These are phyloP conservation scores for Ogataea paraovalis DNA, from an alignment of 805 yeast genomes.

Conservation along the genomic window DNA sequence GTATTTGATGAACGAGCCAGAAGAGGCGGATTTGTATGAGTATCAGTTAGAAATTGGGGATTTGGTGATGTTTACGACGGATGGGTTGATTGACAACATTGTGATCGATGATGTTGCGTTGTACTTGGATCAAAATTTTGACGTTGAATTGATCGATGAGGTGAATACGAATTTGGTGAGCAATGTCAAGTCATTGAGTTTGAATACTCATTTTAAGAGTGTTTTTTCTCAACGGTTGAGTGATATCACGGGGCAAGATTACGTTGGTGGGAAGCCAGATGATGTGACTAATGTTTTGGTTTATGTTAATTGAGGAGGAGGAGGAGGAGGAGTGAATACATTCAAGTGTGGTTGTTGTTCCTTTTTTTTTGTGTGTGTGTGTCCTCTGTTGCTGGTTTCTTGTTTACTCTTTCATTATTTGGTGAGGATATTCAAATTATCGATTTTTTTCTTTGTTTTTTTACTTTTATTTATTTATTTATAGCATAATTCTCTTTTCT, in stretches of 20 bases:
- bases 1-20: conserved; percentile 69
- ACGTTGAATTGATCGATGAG: conserved; percentile 35
- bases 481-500: too few species aligned
- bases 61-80: conserved; percentile 82
- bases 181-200: conserved; percentile 64
- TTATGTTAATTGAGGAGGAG: conserved; percentile 48
- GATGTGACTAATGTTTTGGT: conserved; percentile 84
- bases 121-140: conserved; percentile 55
- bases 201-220: conserved; percentile 71
- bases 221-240: conserved; percentile 81
- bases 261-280: conserved; percentile 92
- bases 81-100: conserved; percentile 89
- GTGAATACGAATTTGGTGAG: conserved; percentile 55
- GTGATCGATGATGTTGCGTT: conserved; percentile 66
- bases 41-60: conserved; percentile 71
- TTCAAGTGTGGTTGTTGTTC: neutral
- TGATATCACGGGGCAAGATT: conserved; percentile 59
- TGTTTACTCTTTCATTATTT: neutral
- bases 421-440: neutral
- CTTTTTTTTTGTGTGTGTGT: neutral
- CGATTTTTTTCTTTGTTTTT: neutral
- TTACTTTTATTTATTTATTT: too few species aligned
- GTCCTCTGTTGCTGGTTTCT: neutral
- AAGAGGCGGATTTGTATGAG: conserved; percentile 59
- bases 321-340: too few species aligned